Conservation (phyloP, 768 basidiomycete species). For the Lentinula edodes region DNA sequence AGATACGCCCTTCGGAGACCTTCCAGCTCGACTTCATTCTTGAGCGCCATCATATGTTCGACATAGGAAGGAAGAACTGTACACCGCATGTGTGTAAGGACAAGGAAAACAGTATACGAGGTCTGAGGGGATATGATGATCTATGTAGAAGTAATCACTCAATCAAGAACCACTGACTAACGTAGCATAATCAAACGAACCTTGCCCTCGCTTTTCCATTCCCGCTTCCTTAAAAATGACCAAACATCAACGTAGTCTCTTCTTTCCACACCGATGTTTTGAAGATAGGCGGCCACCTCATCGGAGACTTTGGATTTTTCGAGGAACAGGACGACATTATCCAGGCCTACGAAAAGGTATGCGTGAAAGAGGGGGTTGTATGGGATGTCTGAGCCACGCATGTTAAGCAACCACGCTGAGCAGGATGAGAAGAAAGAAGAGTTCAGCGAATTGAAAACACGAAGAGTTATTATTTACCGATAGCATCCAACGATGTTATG, state of each 20-base stretch:
- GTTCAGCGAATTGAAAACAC: not conserved
- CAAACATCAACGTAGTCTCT: conserved; percentile 75
- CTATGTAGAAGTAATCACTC: conserved; percentile 21
- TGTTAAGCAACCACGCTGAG: conserved; percentile 80
- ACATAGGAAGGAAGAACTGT: conserved; percentile 66
- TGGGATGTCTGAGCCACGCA: conserved; percentile 86
- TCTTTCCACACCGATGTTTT: conserved; percentile 48
- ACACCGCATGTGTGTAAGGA: conserved; percentile 79
- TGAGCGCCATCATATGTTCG: conserved; percentile 77
- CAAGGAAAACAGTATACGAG: conserved; percentile 78
- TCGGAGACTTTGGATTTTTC: conserved; percentile 60
- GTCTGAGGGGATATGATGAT: conserved; percentile 69
- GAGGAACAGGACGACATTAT: conserved; percentile 68
- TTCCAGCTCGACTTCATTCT: conserved; percentile 82
- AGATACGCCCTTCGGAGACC: conserved; percentile 82
- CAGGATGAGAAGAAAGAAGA: not conserved
- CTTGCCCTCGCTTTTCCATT: conserved; percentile 77
- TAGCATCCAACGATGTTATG: conserved; percentile 62
- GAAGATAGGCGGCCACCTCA: conserved; percentile 54
- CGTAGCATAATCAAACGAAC: conserved; percentile 24
- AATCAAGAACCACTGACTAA: not conserved
- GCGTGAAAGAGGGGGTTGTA: conserved; percentile 90
- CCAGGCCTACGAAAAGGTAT: conserved; percentile 70
- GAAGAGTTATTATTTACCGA: conserved; percentile 39
- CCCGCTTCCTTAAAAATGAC: conserved; percentile 67